Percentiles rank a stretch among this genome's conserved stretches.
phyloP scores from a whole-genome alignment of 164 flowering plant species.

The Annona squamosa region DNA sequence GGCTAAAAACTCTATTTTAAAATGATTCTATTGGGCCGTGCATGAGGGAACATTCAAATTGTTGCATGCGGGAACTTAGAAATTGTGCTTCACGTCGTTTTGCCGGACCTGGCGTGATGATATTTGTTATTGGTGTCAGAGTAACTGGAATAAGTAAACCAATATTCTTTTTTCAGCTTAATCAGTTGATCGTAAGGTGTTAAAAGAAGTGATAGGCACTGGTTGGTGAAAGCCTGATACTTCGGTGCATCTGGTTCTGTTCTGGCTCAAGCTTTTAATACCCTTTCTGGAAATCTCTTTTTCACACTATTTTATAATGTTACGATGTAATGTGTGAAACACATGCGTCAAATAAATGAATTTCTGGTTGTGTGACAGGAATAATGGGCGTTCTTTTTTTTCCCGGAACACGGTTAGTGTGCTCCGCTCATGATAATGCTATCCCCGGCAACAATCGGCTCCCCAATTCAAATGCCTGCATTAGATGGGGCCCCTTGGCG shows the following conservation, averaged over 20 bases:
- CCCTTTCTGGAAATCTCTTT: not conserved
- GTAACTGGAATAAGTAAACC: not conserved
- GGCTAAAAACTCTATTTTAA: too few relatives aligned
- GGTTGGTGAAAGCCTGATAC: not conserved
- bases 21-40: too few relatives aligned
- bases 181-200: not conserved
- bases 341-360: not conserved
- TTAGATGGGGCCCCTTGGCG: slow-evolving; percentile 13
- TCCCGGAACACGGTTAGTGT: slow-evolving; percentile 18
- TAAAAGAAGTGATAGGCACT: not conserved
- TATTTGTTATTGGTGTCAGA: not conserved
- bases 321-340: not conserved
- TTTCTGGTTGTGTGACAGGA: not conserved
- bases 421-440: slow-evolving; percentile 7
- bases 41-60: too few relatives aligned
- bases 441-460: slow-evolving; percentile 5
- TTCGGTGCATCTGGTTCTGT: not conserved
- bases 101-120: not conserved
- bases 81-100: not conserved
- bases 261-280: not conserved
- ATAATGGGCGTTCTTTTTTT: slow-evolving; percentile 20
- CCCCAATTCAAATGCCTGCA: slow-evolving; percentile 10
- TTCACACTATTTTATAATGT: not conserved
- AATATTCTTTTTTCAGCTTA: not conserved
- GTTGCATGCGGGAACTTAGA: not conserved